Base-by-base conservation (phyloP, 495 filamentous ascomycete species). In the Penicillium samsonianum region DNA sequence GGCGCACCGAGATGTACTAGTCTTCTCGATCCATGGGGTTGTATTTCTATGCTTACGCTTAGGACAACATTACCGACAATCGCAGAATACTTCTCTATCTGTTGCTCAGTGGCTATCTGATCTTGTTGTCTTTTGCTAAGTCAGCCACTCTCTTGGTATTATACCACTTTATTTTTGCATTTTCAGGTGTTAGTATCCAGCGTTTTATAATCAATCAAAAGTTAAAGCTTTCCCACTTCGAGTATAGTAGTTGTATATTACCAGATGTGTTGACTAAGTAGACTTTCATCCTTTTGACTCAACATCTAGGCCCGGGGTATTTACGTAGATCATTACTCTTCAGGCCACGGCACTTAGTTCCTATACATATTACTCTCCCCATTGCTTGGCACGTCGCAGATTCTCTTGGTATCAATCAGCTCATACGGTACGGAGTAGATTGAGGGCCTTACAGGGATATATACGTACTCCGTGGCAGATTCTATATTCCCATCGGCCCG, bases 251-350 rank as follows among this genome's bases (percentile, higher is more conserved):
- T 38, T 9, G n/a, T 38, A 9, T 4, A n/a, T 38, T 17, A 38
- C 35, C n/a, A 17, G n/a, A 17, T 38, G 17, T 10, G 2, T 38
- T 3, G 35, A 17, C 14, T 2, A 38, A 17, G 35, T 17, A 17
- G 6, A n/a, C 14, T 5, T 16, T 14, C 7, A 37, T 37, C 33
- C 28, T 30, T 30, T 30, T 9, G 10, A 30, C n/a, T n/a, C n/a
- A n/a, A n/a, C n/a, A n/a, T n/a, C n/a, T n/a, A n/a, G n/a, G n/a
- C n/a, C n/a, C n/a, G n/a, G n/a, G n/a, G 23, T 10, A 46, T 17
- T 17, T 19, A 17, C 20, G 62, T 52, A 52, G 62, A 65, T 65
- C 62, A 58, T 59, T 65, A 53, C 62, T 65, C 35, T 52, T 56
- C 62, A 45, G 30, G 62, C 42, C 62, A 65, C 62, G 62, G 62